Evolutionary conservation across 2,329 filamentous ascomycete genomes (phyloP).

Genomic region (Phoma sp.): DNA sequence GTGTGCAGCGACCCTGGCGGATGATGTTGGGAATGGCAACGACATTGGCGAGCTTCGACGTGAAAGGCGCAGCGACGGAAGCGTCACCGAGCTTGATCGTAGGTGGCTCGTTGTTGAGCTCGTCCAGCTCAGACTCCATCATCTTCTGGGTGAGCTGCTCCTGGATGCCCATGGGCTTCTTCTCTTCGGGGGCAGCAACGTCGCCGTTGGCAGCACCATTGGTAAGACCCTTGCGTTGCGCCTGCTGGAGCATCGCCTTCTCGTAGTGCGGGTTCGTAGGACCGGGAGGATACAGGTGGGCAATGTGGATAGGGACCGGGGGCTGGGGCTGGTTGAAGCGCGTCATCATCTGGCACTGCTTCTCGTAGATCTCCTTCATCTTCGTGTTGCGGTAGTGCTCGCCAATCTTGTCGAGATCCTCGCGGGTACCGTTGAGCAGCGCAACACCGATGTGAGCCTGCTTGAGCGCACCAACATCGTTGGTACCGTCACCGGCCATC

Average conservation of each 20-base stretch:
- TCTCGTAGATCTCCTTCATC: constrained; percentile 99
- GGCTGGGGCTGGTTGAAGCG: constrained; percentile 93
- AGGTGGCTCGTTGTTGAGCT: constrained; percentile 80
- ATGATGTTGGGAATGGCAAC: constrained; percentile 98
- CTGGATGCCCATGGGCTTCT: constrained; percentile 73
- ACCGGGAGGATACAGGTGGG: constrained; percentile 91
- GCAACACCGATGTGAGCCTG: constrained; percentile 98
- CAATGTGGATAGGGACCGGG: constrained; percentile 91
- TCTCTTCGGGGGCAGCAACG: constrained; percentile 40
- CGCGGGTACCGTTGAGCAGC: constrained; percentile 89
- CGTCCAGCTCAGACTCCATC: constrained; percentile 86
- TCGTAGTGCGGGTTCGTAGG: constrained; percentile 92
- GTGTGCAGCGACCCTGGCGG: constrained; percentile 93
- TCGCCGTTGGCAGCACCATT: constrained; percentile 44
- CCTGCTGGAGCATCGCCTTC: constrained; percentile 88
- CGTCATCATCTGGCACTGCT: constrained; percentile 89
- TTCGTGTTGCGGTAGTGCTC: constrained; percentile 94
- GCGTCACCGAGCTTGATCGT: constrained; percentile 97
- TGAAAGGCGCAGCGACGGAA: constrained; percentile 96
- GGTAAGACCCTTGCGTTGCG: constrained; percentile 75
- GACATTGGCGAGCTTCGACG: constrained; percentile 95
- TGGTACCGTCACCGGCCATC: constrained; percentile 98
- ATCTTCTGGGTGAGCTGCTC: constrained; percentile 83
- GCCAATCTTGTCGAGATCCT: constrained; percentile 89
- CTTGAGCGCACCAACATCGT: constrained; percentile 96